Percentiles rank a stretch among this genome's conserved stretches.
phyloP scores from a whole-genome alignment of 2,329 filamentous ascomycete species.

The Ophiognomonia clavigignenti-juglandacearum region DNA sequence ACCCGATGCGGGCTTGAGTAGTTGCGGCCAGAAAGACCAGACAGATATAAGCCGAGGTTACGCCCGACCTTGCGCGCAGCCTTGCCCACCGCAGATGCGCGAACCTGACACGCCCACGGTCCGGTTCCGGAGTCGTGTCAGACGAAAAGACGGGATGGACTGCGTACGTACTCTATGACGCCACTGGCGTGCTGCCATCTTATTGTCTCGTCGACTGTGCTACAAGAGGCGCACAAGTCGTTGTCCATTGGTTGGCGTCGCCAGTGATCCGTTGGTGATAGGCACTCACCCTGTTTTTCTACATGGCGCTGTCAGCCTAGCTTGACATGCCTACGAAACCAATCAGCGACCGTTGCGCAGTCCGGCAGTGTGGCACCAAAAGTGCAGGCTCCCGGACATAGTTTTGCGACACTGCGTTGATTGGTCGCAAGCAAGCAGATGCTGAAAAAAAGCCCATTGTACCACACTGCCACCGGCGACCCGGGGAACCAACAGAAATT shows the following conservation, averaged over 20 bases:
- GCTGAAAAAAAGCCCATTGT: background rate
- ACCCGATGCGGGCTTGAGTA: no score
- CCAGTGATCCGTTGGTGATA: no score
- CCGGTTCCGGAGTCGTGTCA: background rate
- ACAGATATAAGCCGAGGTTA: background rate
- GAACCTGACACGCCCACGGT: constrained; percentile 6
- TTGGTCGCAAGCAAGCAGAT: constrained; percentile 7
- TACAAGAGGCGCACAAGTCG: background rate
- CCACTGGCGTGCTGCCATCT: constrained; percentile 1
- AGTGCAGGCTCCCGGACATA: no score
- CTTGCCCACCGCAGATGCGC: constrained; percentile 8
- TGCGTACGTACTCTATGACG: constrained; percentile 6
- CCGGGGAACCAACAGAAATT: constrained; percentile 5
- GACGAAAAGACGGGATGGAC: background rate
- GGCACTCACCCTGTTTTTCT: background rate
- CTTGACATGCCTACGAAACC: background rate
- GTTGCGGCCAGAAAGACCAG: no score
- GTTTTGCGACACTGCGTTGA: constrained; percentile 2
- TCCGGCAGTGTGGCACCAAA: no score
- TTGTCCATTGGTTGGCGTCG: constrained; percentile 5
- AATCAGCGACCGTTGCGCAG: no score
- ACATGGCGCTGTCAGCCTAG: background rate
- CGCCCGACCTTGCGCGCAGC: no score
- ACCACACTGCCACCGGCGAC: background rate
- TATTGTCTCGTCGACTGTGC: background rate